Conservation (phyloP, 2,329 filamentous ascomycete species). For the Verticillium nonalfalfae region DNA sequence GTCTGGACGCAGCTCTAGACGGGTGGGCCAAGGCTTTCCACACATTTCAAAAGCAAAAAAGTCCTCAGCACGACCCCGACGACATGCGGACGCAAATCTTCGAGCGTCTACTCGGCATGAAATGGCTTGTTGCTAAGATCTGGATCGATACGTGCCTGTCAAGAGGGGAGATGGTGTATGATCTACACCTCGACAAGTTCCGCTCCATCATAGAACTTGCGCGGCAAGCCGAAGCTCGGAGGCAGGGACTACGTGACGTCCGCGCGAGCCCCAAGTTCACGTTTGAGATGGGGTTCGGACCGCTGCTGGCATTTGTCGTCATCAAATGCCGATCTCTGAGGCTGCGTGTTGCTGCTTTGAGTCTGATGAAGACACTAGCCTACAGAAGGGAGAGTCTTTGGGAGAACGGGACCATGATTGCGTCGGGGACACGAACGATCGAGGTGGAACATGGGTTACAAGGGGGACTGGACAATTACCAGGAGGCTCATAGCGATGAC, state of each 20-base stretch:
- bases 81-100: constrained; percentile 3
- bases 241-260: not conserved
- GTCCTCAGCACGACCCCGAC: not conserved
- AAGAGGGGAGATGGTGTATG: constrained; percentile 25
- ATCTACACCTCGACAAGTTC: constrained; percentile 22
- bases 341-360: constrained; percentile 25
- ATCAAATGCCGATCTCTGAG: constrained; percentile 30
- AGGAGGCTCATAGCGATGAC: constrained; percentile 12
- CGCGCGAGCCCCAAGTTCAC: constrained; percentile 21
- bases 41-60: not conserved
- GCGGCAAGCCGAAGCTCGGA: constrained; percentile 5
- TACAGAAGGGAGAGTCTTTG: constrained; percentile 27
- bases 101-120: constrained; percentile 19
- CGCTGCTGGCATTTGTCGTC: constrained; percentile 28
- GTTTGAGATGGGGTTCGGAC: constrained; percentile 33
- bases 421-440: constrained; percentile 22
- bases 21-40: constrained; percentile 21
- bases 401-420: constrained; percentile 24
- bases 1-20: constrained; percentile 15
- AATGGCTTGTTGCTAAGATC: constrained; percentile 22
- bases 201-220: constrained; percentile 21
- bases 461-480: constrained; percentile 14
- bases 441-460: constrained; percentile 30
- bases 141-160: constrained; percentile 24
- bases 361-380: constrained; percentile 21